phyloP scores from a whole-genome alignment of 108 stramenopile species.

The Cylindrotheca closterium region DNA sequence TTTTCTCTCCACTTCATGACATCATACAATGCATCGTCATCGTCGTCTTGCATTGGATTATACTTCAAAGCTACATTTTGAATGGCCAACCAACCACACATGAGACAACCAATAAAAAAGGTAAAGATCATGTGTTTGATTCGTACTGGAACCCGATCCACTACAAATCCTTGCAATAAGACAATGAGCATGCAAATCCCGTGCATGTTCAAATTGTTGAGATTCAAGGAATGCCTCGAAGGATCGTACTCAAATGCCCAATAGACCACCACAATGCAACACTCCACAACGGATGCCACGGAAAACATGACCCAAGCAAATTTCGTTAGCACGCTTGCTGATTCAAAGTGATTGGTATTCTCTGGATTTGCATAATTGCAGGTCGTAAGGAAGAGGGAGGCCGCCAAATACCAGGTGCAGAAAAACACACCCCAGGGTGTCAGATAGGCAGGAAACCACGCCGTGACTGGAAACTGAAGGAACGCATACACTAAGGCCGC shows the following conservation, averaged over 20 bases:
- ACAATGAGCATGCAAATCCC: background rate
- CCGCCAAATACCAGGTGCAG: background rate
- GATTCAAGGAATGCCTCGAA: background rate
- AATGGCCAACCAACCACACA: background rate
- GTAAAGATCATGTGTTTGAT: background rate
- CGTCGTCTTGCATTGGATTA: background rate
- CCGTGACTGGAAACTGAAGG: background rate
- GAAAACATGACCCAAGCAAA: slow-evolving; percentile 3
- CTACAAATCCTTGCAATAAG: background rate
- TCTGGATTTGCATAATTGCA: too few relatives aligned
- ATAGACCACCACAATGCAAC: slow-evolving; percentile 3
- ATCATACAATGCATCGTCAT: background rate
- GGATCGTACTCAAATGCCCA: slow-evolving; percentile 5
- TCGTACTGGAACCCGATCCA: slow-evolving; percentile 10
- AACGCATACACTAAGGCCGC: background rate
- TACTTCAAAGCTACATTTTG: background rate
- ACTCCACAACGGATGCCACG: slow-evolving; percentile 7
- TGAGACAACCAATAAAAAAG: background rate
- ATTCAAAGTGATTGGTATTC: background rate
- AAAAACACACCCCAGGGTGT: background rate
- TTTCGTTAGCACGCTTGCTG: background rate
- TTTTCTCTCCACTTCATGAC: background rate
- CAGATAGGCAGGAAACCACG: background rate
- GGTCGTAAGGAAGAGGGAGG: background rate
- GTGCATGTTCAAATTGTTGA: background rate